Evolutionary conservation across 257 asterid genomes (phyloP), one percentile per base, ranked within the genome.

Genomic region (Echium plantagineum): DNA sequence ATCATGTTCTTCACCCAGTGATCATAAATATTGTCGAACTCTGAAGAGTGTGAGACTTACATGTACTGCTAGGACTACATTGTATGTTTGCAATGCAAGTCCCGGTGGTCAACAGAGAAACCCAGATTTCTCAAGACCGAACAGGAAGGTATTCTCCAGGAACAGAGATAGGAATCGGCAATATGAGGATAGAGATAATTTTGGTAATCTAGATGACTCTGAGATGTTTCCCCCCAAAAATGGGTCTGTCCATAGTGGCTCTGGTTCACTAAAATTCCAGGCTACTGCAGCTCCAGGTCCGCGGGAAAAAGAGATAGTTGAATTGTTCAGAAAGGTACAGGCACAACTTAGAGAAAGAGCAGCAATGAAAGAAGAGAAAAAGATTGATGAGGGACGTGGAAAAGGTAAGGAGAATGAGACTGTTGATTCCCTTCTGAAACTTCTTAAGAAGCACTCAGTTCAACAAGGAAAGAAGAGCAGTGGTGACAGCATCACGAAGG

Each of bases 401-500:
- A 84, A 83, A 67, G 79, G 73, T 74, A 86, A 81, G 80, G 96
- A 86, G 82, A 80, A 81, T 48, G 96, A 89, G 65, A 84, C 90
- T n/a, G 99, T 93, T 54, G 96, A 86, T 78, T 89, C 97, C 56
- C 97, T 93, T 62, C 86, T 93, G 60, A 84, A 83, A 89, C 97
- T 89, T 66, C 62, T 93, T 63, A 81, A 96, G 77, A 89, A 89
- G 62, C 99, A 89, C 71, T 83, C 97, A 0, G 84, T 84, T 64
- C 94, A 84, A 70, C 89, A 86, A 72, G 89, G 84, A 67, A 86
- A 81, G 81, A 81, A 72, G 74, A 80, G 71, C 63, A 71, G 57
- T 21, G 67, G 51, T 55, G 66, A 42, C 57, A 59, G 62, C 28
- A 73, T 71, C 60, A 73, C 60, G 61, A 80, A 70, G 52, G 90